Evolutionary conservation across 306 rosid species (phyloP).

Genomic region (Betula pendula): DNA sequence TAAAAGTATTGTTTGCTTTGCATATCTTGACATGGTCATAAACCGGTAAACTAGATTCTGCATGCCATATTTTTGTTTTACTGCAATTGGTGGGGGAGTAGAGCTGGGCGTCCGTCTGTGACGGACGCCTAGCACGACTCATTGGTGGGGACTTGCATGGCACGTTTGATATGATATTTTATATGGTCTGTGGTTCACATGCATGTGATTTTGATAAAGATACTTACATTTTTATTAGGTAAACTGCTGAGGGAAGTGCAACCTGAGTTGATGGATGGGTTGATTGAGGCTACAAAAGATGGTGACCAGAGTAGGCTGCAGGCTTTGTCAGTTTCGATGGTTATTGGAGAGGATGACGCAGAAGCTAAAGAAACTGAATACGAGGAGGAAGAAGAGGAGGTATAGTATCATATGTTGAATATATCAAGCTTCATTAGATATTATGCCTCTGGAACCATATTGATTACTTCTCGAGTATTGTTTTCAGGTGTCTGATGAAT

Average conservation of each 20-base stretch:
- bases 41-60: constrained; percentile 4
- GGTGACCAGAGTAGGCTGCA: constrained; percentile 61
- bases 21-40: constrained; percentile 1
- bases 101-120: too few relatives aligned
- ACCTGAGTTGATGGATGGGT: constrained; percentile 78
- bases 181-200: constrained; percentile 16
- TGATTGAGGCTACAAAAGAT: constrained; percentile 72
- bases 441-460: background rate
- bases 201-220: constrained; percentile 28
- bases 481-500: constrained; percentile 51
- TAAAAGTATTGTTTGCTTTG: background rate
- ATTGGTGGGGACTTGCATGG: background rate
- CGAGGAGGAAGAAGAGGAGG: constrained; percentile 71
- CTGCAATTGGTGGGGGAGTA: background rate
- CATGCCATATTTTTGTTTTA: constrained; percentile 1
- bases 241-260: constrained; percentile 70
- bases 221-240: constrained; percentile 43
- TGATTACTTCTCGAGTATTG: constrained; percentile 19
- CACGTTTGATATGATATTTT: constrained; percentile 23
- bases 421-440: background rate
- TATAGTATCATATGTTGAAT: constrained; percentile 10
- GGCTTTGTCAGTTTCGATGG: constrained; percentile 45
- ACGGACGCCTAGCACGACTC: too few relatives aligned
- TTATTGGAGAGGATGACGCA: constrained; percentile 39
- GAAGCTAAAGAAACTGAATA: constrained; percentile 46